A percentile compares a stretch with the other conserved stretches of the same genome.
Evolutionary conservation across 495 filamentous ascomycete species (phyloP).

Genomic region (Penicillium maclennaniae): DNA sequence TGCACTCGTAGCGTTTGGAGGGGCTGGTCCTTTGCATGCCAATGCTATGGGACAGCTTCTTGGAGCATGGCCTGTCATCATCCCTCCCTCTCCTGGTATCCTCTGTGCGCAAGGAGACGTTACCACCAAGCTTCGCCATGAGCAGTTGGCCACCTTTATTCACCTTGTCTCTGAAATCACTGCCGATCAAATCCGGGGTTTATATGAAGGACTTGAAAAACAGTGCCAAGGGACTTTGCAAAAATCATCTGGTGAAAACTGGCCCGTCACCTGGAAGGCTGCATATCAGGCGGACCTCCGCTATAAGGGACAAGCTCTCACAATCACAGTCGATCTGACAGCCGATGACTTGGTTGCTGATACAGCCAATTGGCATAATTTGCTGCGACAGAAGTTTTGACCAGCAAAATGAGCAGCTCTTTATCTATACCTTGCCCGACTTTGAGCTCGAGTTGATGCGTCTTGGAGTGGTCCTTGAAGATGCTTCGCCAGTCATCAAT

Average conservation of each 20-base stretch:
- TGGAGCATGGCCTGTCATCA: conserved; percentile 48
- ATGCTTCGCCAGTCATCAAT: conserved; percentile 36
- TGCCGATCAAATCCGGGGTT: conserved; percentile 17
- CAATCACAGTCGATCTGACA: conserved; percentile 37
- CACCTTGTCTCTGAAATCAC: conserved; percentile 29
- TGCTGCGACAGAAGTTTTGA: conserved; percentile 41
- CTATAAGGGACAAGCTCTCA: conserved; percentile 48
- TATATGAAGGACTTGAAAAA: conserved; percentile 23
- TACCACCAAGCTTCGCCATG: conserved; percentile 45
- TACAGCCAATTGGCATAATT: conserved; percentile 11
- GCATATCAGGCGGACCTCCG: conserved; percentile 43
- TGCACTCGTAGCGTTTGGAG: conserved; percentile 49
- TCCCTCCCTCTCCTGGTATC: conserved; percentile 48
- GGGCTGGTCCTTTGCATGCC: conserved; percentile 48
- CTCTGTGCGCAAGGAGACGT: conserved; percentile 49
- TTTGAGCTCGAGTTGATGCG: conserved; percentile 46
- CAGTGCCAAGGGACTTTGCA: conserved; percentile 17
- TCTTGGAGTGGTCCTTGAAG: conserved; percentile 40
- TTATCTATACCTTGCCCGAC: conserved; percentile 41
- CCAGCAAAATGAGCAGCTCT: conserved; percentile 43
- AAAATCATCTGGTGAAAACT: conserved; percentile 12
- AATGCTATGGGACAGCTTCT: conserved; percentile 47
- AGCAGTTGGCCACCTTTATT: conserved; percentile 43
- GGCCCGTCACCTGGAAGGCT: conserved; percentile 23
- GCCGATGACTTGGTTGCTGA: conserved; percentile 25